A percentile compares a stretch with the other conserved stretches of the same genome.
These are phyloP conservation scores for Allantophomopsis cytisporea DNA, from an alignment of 2,329 filamentous ascomycete species.

Conservation along the genomic window DNA sequence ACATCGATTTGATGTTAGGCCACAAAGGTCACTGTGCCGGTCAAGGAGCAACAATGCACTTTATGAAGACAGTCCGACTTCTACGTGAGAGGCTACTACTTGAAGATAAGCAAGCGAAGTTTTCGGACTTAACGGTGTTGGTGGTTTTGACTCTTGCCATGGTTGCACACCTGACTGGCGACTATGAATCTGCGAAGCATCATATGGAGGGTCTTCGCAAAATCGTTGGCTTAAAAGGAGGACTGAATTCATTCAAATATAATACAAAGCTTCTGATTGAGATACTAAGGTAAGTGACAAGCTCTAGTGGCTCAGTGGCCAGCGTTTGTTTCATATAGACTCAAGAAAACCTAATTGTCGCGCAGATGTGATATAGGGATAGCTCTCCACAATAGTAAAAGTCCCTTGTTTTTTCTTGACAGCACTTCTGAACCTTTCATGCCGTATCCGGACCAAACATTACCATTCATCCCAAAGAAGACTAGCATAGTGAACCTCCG, in stretches of 20 bases:
- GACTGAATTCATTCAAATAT: slow-evolving; percentile 15
- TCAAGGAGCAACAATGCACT: slow-evolving; percentile 10
- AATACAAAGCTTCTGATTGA: slow-evolving; percentile 22
- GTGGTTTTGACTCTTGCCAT: background rate
- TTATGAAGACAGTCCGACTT: slow-evolving; percentile 14
- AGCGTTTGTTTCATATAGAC: no score
- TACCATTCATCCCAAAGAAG: background rate
- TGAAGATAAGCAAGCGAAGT: no score
- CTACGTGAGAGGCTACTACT: slow-evolving; percentile 19
- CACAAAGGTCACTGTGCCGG: slow-evolving; percentile 1
- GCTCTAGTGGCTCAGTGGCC: no score
- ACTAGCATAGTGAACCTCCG: background rate
- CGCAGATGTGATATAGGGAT: slow-evolving; percentile 4
- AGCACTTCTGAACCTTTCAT: slow-evolving; percentile 9
- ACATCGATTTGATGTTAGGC: slow-evolving; percentile 14
- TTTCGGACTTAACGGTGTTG: no score
- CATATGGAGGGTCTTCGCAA: slow-evolving; percentile 22
- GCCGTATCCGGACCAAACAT: slow-evolving; percentile 11
- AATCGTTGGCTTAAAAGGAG: slow-evolving; percentile 22
- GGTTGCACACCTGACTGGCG: slow-evolving; percentile 14
- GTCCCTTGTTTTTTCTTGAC: slow-evolving; percentile 13
- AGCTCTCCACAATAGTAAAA: slow-evolving; percentile 5
- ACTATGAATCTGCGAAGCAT: slow-evolving; percentile 14
- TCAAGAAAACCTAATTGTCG: no score
- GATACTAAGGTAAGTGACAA: slow-evolving; percentile 15